phyloP scores from a whole-genome alignment of 805 yeast species.

The Teunomyces lycoperdinae region DNA sequence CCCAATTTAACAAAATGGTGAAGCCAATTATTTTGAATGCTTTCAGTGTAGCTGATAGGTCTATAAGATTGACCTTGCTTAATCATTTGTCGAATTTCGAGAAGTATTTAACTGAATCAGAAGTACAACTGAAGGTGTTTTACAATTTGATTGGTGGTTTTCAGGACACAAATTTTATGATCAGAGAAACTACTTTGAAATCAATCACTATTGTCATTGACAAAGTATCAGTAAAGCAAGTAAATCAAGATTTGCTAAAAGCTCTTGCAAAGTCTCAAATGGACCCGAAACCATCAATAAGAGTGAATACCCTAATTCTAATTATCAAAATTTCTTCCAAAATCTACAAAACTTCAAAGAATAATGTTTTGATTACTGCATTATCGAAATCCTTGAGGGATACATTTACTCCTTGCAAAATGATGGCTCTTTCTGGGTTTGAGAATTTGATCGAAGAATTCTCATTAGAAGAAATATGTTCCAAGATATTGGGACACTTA shows the following conservation, averaged over 20 bases:
- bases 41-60: conserved; percentile 69
- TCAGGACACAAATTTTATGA: conserved; percentile 76
- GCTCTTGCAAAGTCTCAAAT: conserved; percentile 77
- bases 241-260: conserved; percentile 82
- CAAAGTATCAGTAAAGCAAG: conserved; percentile 69
- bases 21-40: conserved; percentile 65
- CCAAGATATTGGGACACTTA: conserved; percentile 76
- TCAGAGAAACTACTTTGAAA: conserved; percentile 76
- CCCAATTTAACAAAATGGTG: conserved; percentile 39
- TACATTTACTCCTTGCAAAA: conserved; percentile 67
- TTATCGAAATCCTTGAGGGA: conserved; percentile 81
- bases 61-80: conserved; percentile 70
- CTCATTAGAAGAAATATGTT: conserved; percentile 71
- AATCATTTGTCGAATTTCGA: conserved; percentile 58
- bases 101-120: conserved; percentile 49
- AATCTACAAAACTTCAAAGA: conserved; percentile 54
- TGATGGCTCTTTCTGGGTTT: conserved; percentile 75
- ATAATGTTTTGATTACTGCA: conserved; percentile 83
- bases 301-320: conserved; percentile 73
- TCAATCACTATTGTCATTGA: conserved; percentile 60
- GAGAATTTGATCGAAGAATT: conserved; percentile 62
- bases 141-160: conserved; percentile 74
- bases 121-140: conserved; percentile 68
- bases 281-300: conserved; percentile 71
- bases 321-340: conserved; percentile 62